Base-by-base conservation (phyloP, 768 basidiomycete species). In the Lactarius hengduanensis region DNA sequence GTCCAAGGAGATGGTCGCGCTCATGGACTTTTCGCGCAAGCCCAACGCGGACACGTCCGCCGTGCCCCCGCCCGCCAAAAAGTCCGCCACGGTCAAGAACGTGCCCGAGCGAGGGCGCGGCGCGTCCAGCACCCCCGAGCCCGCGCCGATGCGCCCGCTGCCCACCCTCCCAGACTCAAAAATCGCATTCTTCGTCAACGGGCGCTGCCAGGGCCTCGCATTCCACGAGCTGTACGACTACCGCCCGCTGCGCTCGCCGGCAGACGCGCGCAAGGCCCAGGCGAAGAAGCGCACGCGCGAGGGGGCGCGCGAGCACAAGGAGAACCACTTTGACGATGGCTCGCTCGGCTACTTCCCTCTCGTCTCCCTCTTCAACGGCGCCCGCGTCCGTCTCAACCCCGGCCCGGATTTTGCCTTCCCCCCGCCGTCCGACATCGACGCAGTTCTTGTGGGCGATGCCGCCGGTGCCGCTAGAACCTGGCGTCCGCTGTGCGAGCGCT, bases 341-440 rank as follows among this genome's bases (percentile, higher is more conserved):
- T 88, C 90, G 22, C 79, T 97, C 7, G 97, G 97, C 1, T 99
- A 99, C 77, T 98, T 94, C 75, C 94, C 96, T 0, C 89, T 98
- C 79, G 85, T 97, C 69, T 96, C 94, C 4, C 80, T 96, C 43
- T 99, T 94, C 80, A 96, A 95, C 72, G 89, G 90, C 66, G 96
- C 93, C 0, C 85, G 86, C 65, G 90, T 95, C 15, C 82, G 76
- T 57, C 81, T 96, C 64, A 98, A 99, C 73, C 86, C 95, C 20
- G 97, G 97, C 0, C 97, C 97, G 0, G 75, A 88, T 67, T 98
- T 96, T 72, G 83, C 85, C 9, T 91, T 83, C 71, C 84, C 91
- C 1, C 95, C 94, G 3, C 92, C 92, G 1, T 77, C 81, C 9
- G 89, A 95, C 70, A 84, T 95, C 70, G 92, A 94, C 67, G 80